Evolutionary conservation across 768 basidiomycete species (phyloP), one percentile per base, ranked within the genome.

Genomic region (Pleurotus eryngii): DNA sequence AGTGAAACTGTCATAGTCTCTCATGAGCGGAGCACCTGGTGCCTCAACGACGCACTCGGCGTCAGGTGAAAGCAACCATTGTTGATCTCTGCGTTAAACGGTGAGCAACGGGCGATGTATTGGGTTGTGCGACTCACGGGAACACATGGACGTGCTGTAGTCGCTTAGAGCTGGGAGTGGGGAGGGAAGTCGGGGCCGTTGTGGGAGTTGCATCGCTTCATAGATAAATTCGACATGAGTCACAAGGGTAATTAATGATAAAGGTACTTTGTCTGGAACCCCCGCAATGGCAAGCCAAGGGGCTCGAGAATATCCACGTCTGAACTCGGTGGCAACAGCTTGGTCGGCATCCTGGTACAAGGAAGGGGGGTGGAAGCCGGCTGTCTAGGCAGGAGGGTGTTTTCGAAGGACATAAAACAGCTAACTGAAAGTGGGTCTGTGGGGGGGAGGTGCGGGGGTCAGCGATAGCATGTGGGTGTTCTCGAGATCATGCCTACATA

Each of bases 1-100:
- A n/a, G 81, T 82, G 71, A 85, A 85, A 55, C 81, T 78, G 59
- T 84, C 82, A 30, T 77, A 65, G 64, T 85, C 83, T 67, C 80
- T 83, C 63, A 85, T 63, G 57, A 74, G 64, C 8, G 82, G 83
- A 26, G 83, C 80, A 3, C 67, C 72, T 15, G 80, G 76, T 37
- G 70, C 63, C 55, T 67, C 60, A 54, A 74, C 64, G 43, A 63
- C 60, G 26, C 59, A 59, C 37, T 70, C 67, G 50, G 55, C 27
- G 18, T 38, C 60, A n/a, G 61, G 51, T 64, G 64, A 63, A 24
- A 60, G 57, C 54, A 46, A 50, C 65, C 60, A 59, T 30, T 48
- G 51, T 57, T 40, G 56, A 24, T 54, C 57, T 46, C 62, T 67
- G 55, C 14, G 26, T 46, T 55, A 40, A 39, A 22, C 11, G 26